Conservation (phyloP, 2,329 filamentous ascomycete genomes). For the Scopulariopsis brevicaulis region DNA sequence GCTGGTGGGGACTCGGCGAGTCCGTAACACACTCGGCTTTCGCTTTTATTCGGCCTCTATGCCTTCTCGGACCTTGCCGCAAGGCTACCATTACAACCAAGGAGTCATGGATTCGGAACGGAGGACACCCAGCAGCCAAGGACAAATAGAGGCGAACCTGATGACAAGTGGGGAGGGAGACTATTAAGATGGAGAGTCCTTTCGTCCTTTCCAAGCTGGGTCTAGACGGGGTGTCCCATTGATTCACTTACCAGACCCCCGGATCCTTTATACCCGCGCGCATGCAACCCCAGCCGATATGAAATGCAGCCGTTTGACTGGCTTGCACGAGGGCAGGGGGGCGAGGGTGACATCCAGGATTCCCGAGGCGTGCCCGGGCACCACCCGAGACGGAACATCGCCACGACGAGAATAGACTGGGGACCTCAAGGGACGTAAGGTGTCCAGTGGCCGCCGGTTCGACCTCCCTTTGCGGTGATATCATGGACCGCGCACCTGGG, state of each 20-base stretch:
- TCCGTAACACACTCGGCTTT: too few relatives aligned
- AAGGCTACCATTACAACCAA: not conserved
- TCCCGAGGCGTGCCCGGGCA: not conserved
- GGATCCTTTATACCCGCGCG: not conserved
- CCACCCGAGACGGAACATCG: not conserved
- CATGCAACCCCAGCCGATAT: not conserved
- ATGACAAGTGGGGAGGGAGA: not conserved
- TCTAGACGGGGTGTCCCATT: too few relatives aligned
- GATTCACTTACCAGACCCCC: not conserved
- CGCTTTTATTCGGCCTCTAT: not conserved
- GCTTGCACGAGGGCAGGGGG: not conserved
- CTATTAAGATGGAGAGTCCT: not conserved
- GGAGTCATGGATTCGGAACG: not conserved
- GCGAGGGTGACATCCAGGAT: not conserved
- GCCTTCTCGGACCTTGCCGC: not conserved
- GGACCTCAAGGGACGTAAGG: not conserved
- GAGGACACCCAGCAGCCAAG: not conserved
- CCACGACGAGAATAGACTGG: not conserved
- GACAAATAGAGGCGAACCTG: not conserved
- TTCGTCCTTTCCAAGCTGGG: too few relatives aligned
- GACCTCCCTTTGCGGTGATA: not conserved
- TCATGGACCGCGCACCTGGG: not conserved
- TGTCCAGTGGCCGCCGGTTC: not conserved
- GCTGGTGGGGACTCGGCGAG: not conserved
- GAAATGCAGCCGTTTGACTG: not conserved